Evolutionary conservation across 805 yeast genomes (phyloP), one percentile per base, ranked within the genome.

Genomic region (Blastobotrys americana): DNA sequence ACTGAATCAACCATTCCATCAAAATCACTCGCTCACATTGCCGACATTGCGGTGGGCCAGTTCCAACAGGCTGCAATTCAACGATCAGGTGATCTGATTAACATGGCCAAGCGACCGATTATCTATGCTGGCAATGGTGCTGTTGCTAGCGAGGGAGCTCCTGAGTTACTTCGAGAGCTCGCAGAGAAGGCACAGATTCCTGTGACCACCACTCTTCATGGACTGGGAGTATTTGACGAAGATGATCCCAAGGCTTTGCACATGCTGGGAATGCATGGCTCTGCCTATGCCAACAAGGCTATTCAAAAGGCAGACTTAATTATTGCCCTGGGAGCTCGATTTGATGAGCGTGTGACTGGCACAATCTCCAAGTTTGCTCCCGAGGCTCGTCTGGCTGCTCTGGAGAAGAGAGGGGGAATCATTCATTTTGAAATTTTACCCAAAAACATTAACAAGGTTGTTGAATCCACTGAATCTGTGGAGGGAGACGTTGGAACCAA

Each of bases 191-290:
- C 95, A 21, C 73, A 76, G 60, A 90, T 93, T 51, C 98, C 98
- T 27, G 98, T 93, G 50, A 90, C 98, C 37, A 93, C 97, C 21
- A 84, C 97, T 42, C 65, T 93, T 46, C 97, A 89, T 68, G 97
- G 84, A 46, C 74, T 93, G 52, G 98, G 98, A 56, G 84, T 94
- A 5, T 93, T 82, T 59, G 96, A 93, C 68, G 97, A 93, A 71
- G 76, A 73, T 51, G 95, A 89, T 67, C 81, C 80, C 53, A 87
- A 88, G 66, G 82, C 96, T 20, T 69, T 93, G 54, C 96, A 90
- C 66, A 87, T 93, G 94, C 76, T 93, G 55, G 98, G 98, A 58
- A 93, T 93, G 98, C 98, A 93, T 68, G 98, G 98, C 53, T 76
- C 81, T 49, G 96, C 88, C 41, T 87, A 88, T 57, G 98, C 98